These are phyloP conservation scores for Monosporozyma siamensis DNA, from an alignment of 805 yeast genomes.

Conservation along the genomic window DNA sequence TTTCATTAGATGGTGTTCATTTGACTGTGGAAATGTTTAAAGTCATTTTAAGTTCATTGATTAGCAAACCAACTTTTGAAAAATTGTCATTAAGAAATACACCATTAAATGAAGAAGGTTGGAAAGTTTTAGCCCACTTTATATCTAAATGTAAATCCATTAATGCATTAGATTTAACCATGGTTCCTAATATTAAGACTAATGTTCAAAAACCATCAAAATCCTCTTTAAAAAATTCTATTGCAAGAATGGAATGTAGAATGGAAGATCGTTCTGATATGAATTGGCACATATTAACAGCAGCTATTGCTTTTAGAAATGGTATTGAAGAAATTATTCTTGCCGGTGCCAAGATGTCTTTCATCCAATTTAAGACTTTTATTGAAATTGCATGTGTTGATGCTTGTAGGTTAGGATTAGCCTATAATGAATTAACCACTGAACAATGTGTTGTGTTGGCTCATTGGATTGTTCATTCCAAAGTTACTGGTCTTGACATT, in stretches of 20 bases:
- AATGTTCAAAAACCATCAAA: constrained; percentile 34
- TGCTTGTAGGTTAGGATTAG: constrained; percentile 66
- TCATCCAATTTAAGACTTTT: constrained; percentile 48
- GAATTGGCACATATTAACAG: constrained; percentile 78
- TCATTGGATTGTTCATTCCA: constrained; percentile 42
- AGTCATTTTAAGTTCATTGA: constrained; percentile 55
- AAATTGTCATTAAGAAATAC: constrained; percentile 75
- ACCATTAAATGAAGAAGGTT: constrained; percentile 62
- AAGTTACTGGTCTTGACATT: constrained; percentile 62
- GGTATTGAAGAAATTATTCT: constrained; percentile 74
- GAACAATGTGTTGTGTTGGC: constrained; percentile 52
- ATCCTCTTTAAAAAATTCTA: constrained; percentile 18
- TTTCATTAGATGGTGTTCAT: constrained; percentile 72
- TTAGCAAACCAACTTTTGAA: constrained; percentile 53
- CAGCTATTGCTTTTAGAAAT: constrained; percentile 62
- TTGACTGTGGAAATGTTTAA: constrained; percentile 69
- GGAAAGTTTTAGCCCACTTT: constrained; percentile 76
- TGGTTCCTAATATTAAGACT: constrained; percentile 32
- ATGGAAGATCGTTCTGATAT: constrained; percentile 47
- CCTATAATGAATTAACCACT: constrained; percentile 57
- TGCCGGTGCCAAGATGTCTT: constrained; percentile 67
- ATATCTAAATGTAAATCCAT: constrained; percentile 52
- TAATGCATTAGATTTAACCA: constrained; percentile 54
- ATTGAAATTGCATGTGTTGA: constrained; percentile 48
- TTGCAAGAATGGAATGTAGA: constrained; percentile 33